Evolutionary conservation across 495 filamentous ascomycete species (phyloP), one percentile per base, ranked within the genome.

Genomic region (Aspergillus bridgeri): DNA sequence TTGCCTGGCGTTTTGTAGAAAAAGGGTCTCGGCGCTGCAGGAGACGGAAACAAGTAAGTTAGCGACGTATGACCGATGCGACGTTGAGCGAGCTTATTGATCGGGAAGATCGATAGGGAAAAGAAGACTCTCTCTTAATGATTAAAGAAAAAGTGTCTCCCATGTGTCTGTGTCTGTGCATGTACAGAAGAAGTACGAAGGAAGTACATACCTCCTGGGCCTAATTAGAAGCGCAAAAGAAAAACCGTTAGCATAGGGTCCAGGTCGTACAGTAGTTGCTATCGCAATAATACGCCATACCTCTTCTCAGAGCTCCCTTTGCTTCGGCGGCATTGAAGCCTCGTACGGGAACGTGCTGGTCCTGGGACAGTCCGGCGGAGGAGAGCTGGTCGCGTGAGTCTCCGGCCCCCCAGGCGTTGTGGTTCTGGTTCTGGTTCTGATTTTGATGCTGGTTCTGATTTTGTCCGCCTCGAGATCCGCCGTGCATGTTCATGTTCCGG

Each of bases 251-350:
- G 54, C 64, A 23, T 61, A 56, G 25, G 9, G 7, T 21, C 5
- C 33, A 38, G 17, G 18, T 44, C 8, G 20, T 29, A 27, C 38
- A 13, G 38, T 27, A 27, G 23, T n/a, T 22, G 20, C 22, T 27
- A 45, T 27, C 23, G 24, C 29, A 19, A 20, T 9, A n/a, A 55
- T 9, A 11, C 5, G 19, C 53, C 61, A 29, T 70, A 79, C 76
- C 67, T 67, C 58, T 71, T 63, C 67, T 78, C 22, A 82, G 64
- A 48, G 69, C 63, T 42, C 60, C 69, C 58, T 75, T 79, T n/a
- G 67, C 68, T 58, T 81, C 78, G 6, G 64, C 58, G 22, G 75
- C 69, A 56, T 82, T 82, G 68, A 81, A 82, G 7, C 71, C 74
- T 44, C 70, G 68, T 24, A 78, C 76, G 42, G 78, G 71, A 22